A percentile compares a stretch with the other conserved stretches of the same genome.
Evolutionary conservation across 371 early-diverging fungal species (phyloP).

Genomic region (Saksenaea oblongispora): DNA sequence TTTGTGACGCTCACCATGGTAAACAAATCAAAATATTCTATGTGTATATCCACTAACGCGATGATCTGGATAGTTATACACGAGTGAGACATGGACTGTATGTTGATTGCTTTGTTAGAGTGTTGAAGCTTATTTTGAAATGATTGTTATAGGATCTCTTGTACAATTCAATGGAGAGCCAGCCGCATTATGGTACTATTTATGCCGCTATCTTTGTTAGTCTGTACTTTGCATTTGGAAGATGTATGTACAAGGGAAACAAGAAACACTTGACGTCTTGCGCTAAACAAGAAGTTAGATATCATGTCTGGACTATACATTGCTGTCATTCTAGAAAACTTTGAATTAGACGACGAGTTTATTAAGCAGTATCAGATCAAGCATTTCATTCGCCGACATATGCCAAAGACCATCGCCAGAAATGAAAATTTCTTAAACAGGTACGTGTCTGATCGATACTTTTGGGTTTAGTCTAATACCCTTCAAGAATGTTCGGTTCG

Average conservation of each 20-base stretch:
- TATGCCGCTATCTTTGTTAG: conserved; percentile 53
- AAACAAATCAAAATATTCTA: conserved; percentile 5
- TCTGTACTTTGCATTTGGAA: conserved; percentile 56
- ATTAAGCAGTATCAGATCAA: conserved; percentile 62
- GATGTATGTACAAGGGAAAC: conserved; percentile 38
- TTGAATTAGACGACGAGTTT: conserved; percentile 61
- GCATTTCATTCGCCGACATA: conserved; percentile 52
- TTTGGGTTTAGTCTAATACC: not conserved
- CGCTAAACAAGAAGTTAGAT: conserved; percentile 24
- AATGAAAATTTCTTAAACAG: conserved; percentile 34
- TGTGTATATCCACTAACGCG: not conserved
- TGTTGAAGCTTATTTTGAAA: not conserved
- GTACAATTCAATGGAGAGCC: conserved; percentile 57
- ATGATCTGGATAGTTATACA: conserved; percentile 36
- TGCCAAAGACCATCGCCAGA: conserved; percentile 32
- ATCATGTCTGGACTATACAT: conserved; percentile 66
- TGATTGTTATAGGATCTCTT: conserved; percentile 44
- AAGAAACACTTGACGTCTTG: not conserved
- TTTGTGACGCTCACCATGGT: conserved; percentile 55
- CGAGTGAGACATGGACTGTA: conserved; percentile 65
- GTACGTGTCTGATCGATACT: not conserved
- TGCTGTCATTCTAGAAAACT: conserved; percentile 66
- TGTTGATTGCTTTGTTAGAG: not conserved
- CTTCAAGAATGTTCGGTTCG: conserved; percentile 25
- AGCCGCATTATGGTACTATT: conserved; percentile 40